These are phyloP conservation scores for Epichloe typhina DNA, from an alignment of 2,329 filamentous ascomycete genomes.

Conservation along the genomic window DNA sequence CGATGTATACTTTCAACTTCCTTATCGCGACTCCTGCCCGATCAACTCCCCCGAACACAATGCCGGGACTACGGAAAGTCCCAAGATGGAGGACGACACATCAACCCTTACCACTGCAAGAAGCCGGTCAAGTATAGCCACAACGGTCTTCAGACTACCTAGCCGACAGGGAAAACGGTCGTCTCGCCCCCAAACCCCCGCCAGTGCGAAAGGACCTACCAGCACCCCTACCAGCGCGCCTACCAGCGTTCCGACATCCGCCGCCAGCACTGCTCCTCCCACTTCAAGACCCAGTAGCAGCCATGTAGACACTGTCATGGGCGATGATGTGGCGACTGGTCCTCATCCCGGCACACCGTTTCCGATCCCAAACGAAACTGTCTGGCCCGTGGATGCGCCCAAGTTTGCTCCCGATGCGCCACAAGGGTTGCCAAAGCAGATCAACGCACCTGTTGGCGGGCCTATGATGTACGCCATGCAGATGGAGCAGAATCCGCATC, in stretches of 20 bases:
- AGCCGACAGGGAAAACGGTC: conserved; percentile 22
- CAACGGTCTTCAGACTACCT: conserved; percentile 19
- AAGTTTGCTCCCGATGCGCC: conserved; percentile 24
- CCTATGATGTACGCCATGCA: conserved; percentile 18
- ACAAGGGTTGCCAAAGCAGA: conserved; percentile 16
- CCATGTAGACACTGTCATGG: conserved; percentile 19
- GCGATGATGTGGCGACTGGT: conserved; percentile 20
- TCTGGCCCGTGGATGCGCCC: conserved; percentile 25
- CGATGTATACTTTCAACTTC: conserved; percentile 25
- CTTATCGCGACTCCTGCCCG: conserved; percentile 23
- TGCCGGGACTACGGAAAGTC: conserved; percentile 7
- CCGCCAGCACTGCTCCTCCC: background rate
- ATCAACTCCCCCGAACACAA: conserved; percentile 20
- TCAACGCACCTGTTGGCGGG: conserved; percentile 19
- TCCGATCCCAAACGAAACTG: conserved; percentile 24
- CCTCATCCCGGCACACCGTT: conserved; percentile 29
- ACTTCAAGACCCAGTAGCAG: background rate
- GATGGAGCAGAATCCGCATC: conserved; percentile 18
- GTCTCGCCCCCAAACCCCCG: conserved; percentile 23
- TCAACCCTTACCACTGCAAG: conserved; percentile 16
- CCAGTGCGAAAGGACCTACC: conserved; percentile 8
- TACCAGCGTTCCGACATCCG: background rate
- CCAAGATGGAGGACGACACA: conserved; percentile 17
- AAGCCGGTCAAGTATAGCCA: conserved; percentile 15
- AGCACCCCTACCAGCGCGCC: background rate